Base-by-base conservation (phyloP, 83 land plant genomes). In the Larix sibirica region DNA sequence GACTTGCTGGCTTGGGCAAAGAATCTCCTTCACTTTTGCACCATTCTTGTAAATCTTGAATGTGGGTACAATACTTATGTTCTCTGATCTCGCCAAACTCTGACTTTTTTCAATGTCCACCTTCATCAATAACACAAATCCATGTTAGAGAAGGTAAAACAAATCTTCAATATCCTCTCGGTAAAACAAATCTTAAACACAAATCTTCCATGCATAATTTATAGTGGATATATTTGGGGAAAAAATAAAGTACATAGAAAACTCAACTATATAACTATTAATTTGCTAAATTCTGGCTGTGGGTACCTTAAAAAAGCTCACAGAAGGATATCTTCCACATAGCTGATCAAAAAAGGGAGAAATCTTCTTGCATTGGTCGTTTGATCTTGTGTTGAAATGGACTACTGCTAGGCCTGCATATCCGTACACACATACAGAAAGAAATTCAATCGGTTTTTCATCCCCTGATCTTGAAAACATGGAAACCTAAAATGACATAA, bases 291-390 rank as follows among this genome's bases (percentile, higher is more conserved):
- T 70, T 70, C 18, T 38, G 9, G 47, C 8, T 17, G 26, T 24
- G 62, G 2, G 84, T 90, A 96, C 99, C 97, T 95, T 95, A 38
- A 95, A 81, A 74, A 97, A 97, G 83, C 87, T 96, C 1, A 94
- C 83, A 14, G 93, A 89, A 33, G 95, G 99, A 75, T 95, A 92
- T 75, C 90, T 86, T 58, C 86, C 77, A 80, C 95, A 95, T 3
- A 97, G 86, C 33, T 81, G 81, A 68, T 97, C 93, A 28, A 97
- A 86, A 86, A 86, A 88, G 47, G 94, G 89, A 70, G 94, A 82
- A 59, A 95, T 91, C 81, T 89, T 87, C 74, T 82, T 61, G 82
- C 95, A 89, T 65, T 92, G 87, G 7, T 80, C 85, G 65, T 89
- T 83, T 38, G 88, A 83, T n/a, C 83, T 77, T 13, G 88, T 80